phyloP scores from a whole-genome alignment of 805 yeast genomes.

The Lipomyces lipofer region DNA sequence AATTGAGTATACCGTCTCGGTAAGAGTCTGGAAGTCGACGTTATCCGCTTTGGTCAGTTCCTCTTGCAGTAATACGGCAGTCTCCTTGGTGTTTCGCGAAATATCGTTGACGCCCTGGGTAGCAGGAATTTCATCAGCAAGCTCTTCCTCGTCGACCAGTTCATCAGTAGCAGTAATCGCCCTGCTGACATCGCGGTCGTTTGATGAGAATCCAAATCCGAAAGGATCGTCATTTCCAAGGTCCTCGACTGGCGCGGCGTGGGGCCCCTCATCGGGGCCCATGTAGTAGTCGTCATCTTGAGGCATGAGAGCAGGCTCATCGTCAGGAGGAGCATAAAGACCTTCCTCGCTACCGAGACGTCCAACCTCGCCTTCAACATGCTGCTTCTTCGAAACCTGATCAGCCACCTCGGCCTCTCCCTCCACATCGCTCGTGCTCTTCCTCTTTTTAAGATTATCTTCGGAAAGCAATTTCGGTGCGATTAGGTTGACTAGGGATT shows the following conservation, averaged over 20 bases:
- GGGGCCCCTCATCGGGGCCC: background rate
- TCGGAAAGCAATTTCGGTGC: conserved; percentile 3
- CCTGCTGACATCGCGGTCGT: background rate
- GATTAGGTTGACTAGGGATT: conserved; percentile 12
- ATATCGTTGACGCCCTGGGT: conserved; percentile 36
- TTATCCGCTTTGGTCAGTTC: conserved; percentile 36
- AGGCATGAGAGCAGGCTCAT: background rate
- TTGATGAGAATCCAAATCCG: conserved; percentile 12
- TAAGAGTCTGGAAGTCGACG: conserved; percentile 36
- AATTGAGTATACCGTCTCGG: conserved; percentile 31
- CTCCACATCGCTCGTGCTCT: conserved; percentile 1
- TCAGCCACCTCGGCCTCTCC: conserved; percentile 17
- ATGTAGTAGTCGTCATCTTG: conserved; percentile 1
- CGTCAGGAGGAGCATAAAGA: conserved; percentile 6
- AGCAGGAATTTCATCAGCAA: conserved; percentile 10
- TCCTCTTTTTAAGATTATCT: conserved; percentile 10
- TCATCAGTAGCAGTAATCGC: conserved; percentile 4
- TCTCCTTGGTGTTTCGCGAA: conserved; percentile 47
- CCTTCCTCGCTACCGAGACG: conserved; percentile 8
- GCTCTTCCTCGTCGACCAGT: conserved; percentile 7
- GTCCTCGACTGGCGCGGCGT: no score
- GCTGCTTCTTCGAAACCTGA: conserved; percentile 23
- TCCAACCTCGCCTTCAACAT: conserved; percentile 11
- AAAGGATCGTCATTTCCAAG: conserved; percentile 9
- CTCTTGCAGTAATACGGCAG: conserved; percentile 51